A percentile compares a stretch with the other conserved stretches of the same genome.
Conservation (phyloP, 2,329 filamentous ascomycete genomes). For the Cryphonectria nitschkei region DNA sequence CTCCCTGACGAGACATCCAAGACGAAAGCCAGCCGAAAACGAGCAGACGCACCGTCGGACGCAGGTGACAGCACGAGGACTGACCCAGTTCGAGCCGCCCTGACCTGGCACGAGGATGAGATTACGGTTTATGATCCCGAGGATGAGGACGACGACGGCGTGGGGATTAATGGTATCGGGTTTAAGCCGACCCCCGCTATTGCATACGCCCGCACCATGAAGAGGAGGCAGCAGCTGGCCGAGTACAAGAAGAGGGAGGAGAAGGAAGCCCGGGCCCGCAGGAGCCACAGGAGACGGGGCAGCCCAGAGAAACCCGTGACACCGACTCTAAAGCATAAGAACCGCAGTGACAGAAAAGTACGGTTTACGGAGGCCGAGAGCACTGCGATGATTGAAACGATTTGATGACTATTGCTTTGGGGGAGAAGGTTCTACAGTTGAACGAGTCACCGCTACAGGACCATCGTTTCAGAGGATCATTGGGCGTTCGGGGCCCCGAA, state of each 20-base stretch:
- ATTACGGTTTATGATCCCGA: conserved; percentile 69
- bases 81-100: conserved; percentile 59
- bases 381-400: conserved; percentile 22
- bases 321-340: conserved; percentile 35
- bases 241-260: conserved; percentile 66
- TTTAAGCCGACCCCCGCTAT: conserved; percentile 67
- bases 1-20: conserved; percentile 13
- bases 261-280: conserved; percentile 59
- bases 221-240: conserved; percentile 62
- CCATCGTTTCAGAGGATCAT: background rate
- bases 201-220: conserved; percentile 59
- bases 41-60: conserved; percentile 44
- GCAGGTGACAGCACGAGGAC: conserved; percentile 28
- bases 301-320: conserved; percentile 34
- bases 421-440: background rate
- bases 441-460: conserved; percentile 1
- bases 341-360: conserved; percentile 40
- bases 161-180: conserved; percentile 69
- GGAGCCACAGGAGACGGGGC: conserved; percentile 55
- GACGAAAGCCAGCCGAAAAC: conserved; percentile 20
- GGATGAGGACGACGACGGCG: conserved; percentile 69
- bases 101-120: conserved; percentile 71
- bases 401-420: conserved; percentile 11
- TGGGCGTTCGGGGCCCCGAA: conserved; percentile 7
- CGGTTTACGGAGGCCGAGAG: conserved; percentile 46